A percentile compares a stretch with the other conserved stretches of the same genome.
Conservation (phyloP, 306 rosid species). For the Corylus americana region DNA sequence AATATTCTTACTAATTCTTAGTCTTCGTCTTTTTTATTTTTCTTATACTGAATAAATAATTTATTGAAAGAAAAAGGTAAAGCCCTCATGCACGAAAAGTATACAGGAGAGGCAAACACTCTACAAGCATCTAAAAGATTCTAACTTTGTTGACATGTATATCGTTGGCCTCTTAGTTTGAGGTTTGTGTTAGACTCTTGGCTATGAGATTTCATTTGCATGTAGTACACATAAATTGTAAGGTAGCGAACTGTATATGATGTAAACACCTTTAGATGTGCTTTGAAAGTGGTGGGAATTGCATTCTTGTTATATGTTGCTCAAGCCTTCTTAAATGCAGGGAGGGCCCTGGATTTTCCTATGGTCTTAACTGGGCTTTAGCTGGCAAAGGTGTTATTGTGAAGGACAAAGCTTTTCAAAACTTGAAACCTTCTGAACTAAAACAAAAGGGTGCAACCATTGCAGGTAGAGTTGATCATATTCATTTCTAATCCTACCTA, state of each 20-base stretch:
- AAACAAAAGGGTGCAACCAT: constrained; percentile 39
- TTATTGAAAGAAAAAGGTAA: too few species aligned
- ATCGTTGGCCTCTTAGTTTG: neutral
- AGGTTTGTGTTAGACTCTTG: neutral
- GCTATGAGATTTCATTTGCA: neutral
- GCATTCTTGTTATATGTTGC: neutral
- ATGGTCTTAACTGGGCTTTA: constrained; percentile 41
- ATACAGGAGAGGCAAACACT: too few species aligned
- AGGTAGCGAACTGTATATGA: neutral
- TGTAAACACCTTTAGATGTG: neutral
- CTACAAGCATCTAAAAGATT: too few species aligned
- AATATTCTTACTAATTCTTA: too few species aligned
- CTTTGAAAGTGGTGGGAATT: neutral
- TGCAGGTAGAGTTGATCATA: constrained; percentile 18
- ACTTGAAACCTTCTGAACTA: constrained; percentile 38
- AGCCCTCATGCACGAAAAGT: too few species aligned
- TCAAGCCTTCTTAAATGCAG: constrained; percentile 11
- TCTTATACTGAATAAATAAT: too few species aligned
- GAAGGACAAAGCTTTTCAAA: constrained; percentile 37
- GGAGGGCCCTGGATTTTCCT: constrained; percentile 18
- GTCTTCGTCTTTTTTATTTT: neutral
- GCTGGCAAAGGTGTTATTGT: constrained; percentile 47
- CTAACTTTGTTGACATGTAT: neutral
- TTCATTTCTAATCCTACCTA: neutral
- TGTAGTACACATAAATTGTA: neutral